Evolutionary conservation across 257 asterid genomes (phyloP), one percentile per base, ranked within the genome.

Genomic region (Solanum chilense): DNA sequence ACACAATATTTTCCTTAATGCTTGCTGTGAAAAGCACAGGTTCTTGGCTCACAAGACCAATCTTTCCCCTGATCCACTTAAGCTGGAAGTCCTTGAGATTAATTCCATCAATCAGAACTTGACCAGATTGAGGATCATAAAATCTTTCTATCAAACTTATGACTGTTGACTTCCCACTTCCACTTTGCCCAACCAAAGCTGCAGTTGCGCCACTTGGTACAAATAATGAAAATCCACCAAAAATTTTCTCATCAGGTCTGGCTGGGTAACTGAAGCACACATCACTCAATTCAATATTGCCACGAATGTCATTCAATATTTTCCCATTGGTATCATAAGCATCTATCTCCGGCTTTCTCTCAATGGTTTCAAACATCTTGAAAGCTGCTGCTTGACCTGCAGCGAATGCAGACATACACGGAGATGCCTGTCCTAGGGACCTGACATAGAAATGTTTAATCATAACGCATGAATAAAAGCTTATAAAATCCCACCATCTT

Each of bases 21-120:
- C 93, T 94, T 16, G 94, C 94, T 64, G 91, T 81, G 64, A 96
- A 96, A 83, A 96, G 91, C 27, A 91, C 96, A 23, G 98, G 98
- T 84, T 96, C 98, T 88, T 96, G 98, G 90, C 98, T 94, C 39
- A 96, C 98, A 85, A 96, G 93, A 82, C 97, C 95, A 29, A 96
- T 96, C 88, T 92, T 94, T 3, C 92, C 94, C 88, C 98, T 94
- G 31, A 96, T 93, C 98, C 98, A 96, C 86, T 91, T 96, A 58
- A 96, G 96, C 74, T 93, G 97, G 87, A 94, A 94, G 18, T 94
- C 96, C 88, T 92, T 96, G 87, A 96, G 90, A 91, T 91, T 93
- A 44, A 60, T 73, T 25, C 98, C 96, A 78, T 96, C 98, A 4
- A 96, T 91, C 9, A 93, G 89, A 88, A 96, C 95, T 86, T 94